phyloP scores from a whole-genome alignment of 2,329 filamentous ascomycete genomes.

The Stagonosporopsis vannaccii region DNA sequence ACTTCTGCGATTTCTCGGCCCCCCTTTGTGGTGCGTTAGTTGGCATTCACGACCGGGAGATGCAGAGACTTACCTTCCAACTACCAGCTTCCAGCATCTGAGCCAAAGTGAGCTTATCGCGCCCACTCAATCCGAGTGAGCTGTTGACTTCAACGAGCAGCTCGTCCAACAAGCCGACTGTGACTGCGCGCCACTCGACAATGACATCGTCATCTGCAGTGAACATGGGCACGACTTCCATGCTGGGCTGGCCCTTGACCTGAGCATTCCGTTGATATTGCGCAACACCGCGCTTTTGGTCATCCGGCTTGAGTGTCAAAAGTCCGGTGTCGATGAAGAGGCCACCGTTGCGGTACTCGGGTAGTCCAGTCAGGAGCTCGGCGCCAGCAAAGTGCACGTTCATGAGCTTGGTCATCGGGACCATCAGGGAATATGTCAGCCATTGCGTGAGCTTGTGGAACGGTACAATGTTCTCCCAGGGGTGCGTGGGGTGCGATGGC shows the following conservation, averaged over 20 bases:
- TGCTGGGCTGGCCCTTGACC: slow-evolving; percentile 73
- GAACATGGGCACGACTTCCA: slow-evolving; percentile 78
- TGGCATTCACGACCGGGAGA: background rate
- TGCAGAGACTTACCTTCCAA: slow-evolving; percentile 79
- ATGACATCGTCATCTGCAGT: slow-evolving; percentile 77
- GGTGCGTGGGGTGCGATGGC: slow-evolving; percentile 73
- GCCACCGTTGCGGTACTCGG: slow-evolving; percentile 92
- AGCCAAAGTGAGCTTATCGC: slow-evolving; percentile 75
- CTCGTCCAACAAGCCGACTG: slow-evolving; percentile 76
- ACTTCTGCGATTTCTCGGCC: slow-evolving; percentile 96
- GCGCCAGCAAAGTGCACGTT: slow-evolving; percentile 79
- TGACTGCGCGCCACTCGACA: slow-evolving; percentile 79
- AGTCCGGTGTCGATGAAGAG: slow-evolving; percentile 85
- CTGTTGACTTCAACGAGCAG: slow-evolving; percentile 73
- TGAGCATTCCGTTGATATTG: slow-evolving; percentile 74
- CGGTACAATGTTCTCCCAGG: slow-evolving; percentile 83
- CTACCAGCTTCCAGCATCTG: slow-evolving; percentile 95
- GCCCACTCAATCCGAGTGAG: slow-evolving; percentile 71
- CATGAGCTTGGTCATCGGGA: slow-evolving; percentile 80
- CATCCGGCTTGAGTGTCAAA: slow-evolving; percentile 74
- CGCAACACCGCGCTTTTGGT: slow-evolving; percentile 73
- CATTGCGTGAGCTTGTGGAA: slow-evolving; percentile 93
- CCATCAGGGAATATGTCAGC: slow-evolving; percentile 93
- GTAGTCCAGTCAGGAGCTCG: slow-evolving; percentile 84
- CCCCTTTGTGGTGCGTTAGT: slow-evolving; percentile 63